These are phyloP conservation scores for Blepharisma stoltei DNA, from an alignment of 73 alveolate genomes.

Conservation along the genomic window DNA sequence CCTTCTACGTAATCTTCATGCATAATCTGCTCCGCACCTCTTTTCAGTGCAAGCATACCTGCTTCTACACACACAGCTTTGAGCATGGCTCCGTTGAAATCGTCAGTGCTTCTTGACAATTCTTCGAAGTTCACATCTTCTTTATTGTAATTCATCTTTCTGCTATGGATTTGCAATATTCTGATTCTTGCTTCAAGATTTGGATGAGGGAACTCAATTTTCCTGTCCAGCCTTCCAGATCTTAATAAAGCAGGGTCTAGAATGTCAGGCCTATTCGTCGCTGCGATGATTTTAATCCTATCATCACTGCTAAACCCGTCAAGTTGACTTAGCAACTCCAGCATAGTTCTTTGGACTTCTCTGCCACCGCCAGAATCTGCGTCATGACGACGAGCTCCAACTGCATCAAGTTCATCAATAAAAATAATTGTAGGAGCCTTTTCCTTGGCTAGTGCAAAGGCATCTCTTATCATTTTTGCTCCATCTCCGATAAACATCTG, in stretches of 20 bases:
- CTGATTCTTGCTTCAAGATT: slow-evolving; percentile 99
- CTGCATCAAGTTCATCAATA: slow-evolving; percentile 99
- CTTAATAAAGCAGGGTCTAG: slow-evolving; percentile 99
- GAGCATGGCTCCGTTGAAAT: slow-evolving; percentile 98
- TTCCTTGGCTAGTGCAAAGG: slow-evolving; percentile 98
- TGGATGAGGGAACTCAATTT: slow-evolving; percentile 99
- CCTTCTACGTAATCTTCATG: slow-evolving; percentile 95
- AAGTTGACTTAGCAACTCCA: slow-evolving; percentile 97
- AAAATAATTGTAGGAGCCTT: slow-evolving; percentile 97
- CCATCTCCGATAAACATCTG: slow-evolving; percentile 99
- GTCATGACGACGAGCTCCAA: slow-evolving; percentile 95
- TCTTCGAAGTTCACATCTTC: slow-evolving; percentile 93
- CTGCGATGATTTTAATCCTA: slow-evolving; percentile 92
- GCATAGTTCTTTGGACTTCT: slow-evolving; percentile 99
- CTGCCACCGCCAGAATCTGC: slow-evolving; percentile 93
- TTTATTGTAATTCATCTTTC: slow-evolving; percentile 97
- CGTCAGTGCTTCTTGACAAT: slow-evolving; percentile 96
- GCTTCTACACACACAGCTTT: slow-evolving; percentile 99
- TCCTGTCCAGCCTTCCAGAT: slow-evolving; percentile 99
- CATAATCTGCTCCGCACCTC: slow-evolving; percentile 81
- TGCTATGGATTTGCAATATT: slow-evolving; percentile 97
- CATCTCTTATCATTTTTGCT: slow-evolving; percentile 99
- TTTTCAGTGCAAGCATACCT: slow-evolving; percentile 95
- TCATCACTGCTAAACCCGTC: slow-evolving; percentile 97
- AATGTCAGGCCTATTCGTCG: slow-evolving; percentile 98